Conservation (phyloP, 805 yeast genomes). For the Sungouiozyma intestinalis region DNA sequence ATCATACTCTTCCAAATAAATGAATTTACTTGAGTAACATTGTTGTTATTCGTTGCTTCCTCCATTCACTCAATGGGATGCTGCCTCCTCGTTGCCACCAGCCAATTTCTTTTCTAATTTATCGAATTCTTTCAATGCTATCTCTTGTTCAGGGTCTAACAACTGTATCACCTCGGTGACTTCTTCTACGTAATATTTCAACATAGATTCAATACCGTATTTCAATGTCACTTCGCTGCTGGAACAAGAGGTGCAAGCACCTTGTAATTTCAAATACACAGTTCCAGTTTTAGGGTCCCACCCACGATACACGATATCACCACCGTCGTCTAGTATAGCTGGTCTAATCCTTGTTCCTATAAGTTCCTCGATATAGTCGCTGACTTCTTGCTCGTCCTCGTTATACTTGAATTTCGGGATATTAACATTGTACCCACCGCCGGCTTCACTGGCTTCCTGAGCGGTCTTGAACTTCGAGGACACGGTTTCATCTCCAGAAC, state of each 20-base stretch:
- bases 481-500: constrained; percentile 20
- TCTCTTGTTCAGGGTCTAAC: constrained; percentile 64
- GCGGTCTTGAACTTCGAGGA: constrained; percentile 22
- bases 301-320: constrained; percentile 83
- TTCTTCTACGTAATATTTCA: constrained; percentile 93
- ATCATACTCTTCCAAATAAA: constrained; percentile 5
- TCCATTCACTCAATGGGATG: too few relatives aligned
- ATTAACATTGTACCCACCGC: constrained; percentile 26
- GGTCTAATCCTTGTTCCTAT: constrained; percentile 94
- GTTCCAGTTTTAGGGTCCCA: constrained; percentile 80
- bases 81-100: not conserved
- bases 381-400: constrained; percentile 71
- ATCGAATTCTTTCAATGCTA: constrained; percentile 75
- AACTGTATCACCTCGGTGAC: constrained; percentile 82
- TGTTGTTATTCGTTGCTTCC: too few relatives aligned
- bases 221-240: constrained; percentile 85
- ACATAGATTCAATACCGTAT: constrained; percentile 95
- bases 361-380: constrained; percentile 82
- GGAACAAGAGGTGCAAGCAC: constrained; percentile 93
- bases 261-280: constrained; percentile 80
- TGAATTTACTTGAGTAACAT: too few relatives aligned
- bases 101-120: constrained; percentile 59
- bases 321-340: constrained; percentile 97
- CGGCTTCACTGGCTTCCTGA: constrained; percentile 25
- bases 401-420: constrained; percentile 24